Conservation (phyloP, 2,329 filamentous ascomycete genomes). For the Cercospora berteroae region DNA sequence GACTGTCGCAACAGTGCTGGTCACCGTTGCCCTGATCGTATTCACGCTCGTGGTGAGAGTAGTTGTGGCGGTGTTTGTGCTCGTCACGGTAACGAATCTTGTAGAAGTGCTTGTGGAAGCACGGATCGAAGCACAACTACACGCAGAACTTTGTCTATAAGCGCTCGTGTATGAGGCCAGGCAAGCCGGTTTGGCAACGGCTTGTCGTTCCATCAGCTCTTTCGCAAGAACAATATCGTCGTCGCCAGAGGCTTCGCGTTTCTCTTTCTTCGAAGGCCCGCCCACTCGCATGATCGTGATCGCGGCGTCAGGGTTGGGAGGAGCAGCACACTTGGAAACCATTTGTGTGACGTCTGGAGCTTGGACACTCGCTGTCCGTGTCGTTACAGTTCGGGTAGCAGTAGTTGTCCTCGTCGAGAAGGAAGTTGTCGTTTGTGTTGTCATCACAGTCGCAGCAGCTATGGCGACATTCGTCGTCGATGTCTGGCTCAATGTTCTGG, state of each 20-base stretch:
- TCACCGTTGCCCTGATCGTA: not conserved
- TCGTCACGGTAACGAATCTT: not conserved
- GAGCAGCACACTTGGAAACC: not conserved
- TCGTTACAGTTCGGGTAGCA: not conserved
- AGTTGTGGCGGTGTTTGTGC: not conserved
- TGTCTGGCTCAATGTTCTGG: not conserved
- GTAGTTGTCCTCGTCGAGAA: not conserved
- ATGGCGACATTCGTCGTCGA: not conserved
- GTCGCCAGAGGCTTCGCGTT: not conserved
- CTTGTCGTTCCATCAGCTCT: slow-evolving; percentile 4
- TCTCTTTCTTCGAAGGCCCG: not conserved
- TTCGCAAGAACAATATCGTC: not conserved
- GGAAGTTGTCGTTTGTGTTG: not conserved
- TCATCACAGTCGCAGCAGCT: not conserved
- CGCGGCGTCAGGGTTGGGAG: not conserved
- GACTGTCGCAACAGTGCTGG: not conserved
- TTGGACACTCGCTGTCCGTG: not conserved
- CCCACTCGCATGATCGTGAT: slow-evolving; percentile 4
- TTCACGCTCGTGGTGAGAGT: not conserved
- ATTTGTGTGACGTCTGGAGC: not conserved
- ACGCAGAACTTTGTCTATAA: not conserved
- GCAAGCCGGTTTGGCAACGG: slow-evolving; percentile 1
- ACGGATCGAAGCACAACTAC: slow-evolving; percentile 4
- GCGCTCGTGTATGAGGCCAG: not conserved
- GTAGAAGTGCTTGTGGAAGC: not conserved